Percentiles rank a stretch among this genome's conserved stretches.
Conservation (phyloP, 2,329 filamentous ascomycete genomes). For the Cytospora schulzeri region DNA sequence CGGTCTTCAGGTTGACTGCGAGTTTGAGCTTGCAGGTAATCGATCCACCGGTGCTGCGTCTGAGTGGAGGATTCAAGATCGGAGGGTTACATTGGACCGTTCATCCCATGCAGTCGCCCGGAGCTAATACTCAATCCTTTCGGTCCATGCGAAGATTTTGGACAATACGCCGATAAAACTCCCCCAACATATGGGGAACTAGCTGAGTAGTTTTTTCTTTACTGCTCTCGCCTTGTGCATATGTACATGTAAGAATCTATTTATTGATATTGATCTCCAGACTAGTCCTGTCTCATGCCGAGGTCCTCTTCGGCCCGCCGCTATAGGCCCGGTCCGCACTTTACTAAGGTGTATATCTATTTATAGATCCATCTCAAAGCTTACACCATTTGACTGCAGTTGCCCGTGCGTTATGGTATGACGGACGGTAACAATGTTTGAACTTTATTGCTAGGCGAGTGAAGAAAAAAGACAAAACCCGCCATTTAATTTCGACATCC, state of each 20-base stretch:
- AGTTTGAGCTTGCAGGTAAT: background rate
- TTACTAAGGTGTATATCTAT: background rate
- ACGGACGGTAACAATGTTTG: background rate
- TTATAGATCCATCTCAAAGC: background rate
- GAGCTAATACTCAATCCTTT: background rate
- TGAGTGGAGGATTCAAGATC: background rate
- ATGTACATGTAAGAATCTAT: background rate
- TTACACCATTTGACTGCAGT: background rate
- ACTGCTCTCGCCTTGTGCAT: background rate
- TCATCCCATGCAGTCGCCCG: background rate
- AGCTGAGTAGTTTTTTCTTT: background rate
- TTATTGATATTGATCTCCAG: background rate
- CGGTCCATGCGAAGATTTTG: background rate
- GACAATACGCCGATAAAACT: background rate
- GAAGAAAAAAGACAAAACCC: background rate
- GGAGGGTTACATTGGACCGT: background rate
- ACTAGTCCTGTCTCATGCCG: background rate
- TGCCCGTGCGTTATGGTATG: background rate
- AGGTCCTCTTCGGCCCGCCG: background rate
- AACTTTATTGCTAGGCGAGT: background rate
- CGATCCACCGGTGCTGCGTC: background rate
- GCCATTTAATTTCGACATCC: background rate
- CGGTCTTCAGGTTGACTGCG: background rate
- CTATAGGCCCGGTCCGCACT: background rate
- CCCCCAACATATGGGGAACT: background rate